A percentile compares a stretch with the other conserved stretches of the same genome.
Conservation (phyloP, 176 grass and related monocot species). For the Aegilops umbellulata region DNA sequence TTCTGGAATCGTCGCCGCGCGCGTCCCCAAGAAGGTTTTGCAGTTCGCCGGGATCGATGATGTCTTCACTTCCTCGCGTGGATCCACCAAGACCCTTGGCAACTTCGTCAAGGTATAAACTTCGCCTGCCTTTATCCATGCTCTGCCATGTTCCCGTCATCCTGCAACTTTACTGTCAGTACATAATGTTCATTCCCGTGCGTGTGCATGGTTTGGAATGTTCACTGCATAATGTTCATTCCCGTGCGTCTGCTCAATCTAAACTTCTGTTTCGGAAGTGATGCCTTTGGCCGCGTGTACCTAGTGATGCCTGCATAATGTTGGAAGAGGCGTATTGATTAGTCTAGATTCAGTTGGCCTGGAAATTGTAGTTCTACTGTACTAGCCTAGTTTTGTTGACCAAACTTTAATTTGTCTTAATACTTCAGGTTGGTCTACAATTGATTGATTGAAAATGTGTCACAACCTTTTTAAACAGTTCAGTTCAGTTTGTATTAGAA, state of each 20-base stretch:
- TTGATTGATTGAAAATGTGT: neutral
- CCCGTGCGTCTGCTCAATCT: too few species aligned
- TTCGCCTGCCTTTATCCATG: neutral
- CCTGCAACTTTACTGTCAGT: neutral
- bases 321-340: too few species aligned
- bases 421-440: neutral
- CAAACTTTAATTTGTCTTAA: too few species aligned
- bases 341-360: too few species aligned
- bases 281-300: too few species aligned
- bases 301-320: too few species aligned
- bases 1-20: slow-evolving; percentile 73
- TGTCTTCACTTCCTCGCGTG: slow-evolving; percentile 82
- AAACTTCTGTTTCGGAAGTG: too few species aligned
- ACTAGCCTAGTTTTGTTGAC: too few species aligned
- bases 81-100: slow-evolving; percentile 92
- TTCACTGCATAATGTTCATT: neutral
- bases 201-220: too few species aligned
- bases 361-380: too few species aligned
- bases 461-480: too few species aligned
- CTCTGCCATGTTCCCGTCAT: neutral
- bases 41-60: slow-evolving; percentile 90
- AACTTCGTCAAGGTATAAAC: slow-evolving; percentile 85
- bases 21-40: slow-evolving; percentile 90
- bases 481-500: neutral
- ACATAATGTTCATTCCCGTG: neutral